Evolutionary conservation across 2,329 filamentous ascomycete genomes (phyloP), one percentile per base, ranked within the genome.

Genomic region (Macroventuria anomochaeta): DNA sequence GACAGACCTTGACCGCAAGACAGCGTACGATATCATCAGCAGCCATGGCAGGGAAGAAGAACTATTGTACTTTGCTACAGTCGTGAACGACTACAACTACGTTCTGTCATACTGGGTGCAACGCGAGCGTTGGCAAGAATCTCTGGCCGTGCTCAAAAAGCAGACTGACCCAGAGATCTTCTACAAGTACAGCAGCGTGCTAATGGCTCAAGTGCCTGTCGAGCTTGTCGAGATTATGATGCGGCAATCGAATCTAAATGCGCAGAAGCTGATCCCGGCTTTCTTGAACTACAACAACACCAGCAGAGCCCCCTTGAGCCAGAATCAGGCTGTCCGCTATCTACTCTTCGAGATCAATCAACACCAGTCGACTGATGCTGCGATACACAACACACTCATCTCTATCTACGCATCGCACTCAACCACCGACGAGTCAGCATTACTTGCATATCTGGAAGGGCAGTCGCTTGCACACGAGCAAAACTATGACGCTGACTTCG

Each of bases 21-120:
- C 93, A 1, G 90, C 90, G 0, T 99, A 99, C 76, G 93, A 97
- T 70, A 88, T 97, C 54, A 93, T 97, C 68, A 93, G 91, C 75
- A 96, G 92, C 64, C 95, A 99, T 71, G 95, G 93, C 13, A 85
- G 95, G 52, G 95, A 99, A 76, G 88, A 93, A 63, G 95, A 99
- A 73, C 80, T 99, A 2, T 81, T 99, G 0, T 95, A 88, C 76
- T 99, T 93, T 76, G 95, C 95, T 17, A 95, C 89, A 53, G 86
- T 89, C 6, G 83, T 96, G 39, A 89, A 93, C 65, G 95, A 99
- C 74, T 92, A 95, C 77, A 91, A 96, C 72, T 99, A 96, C 69
- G 92, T 97, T 18, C 80, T 99, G 12, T 90, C 91, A 8, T 99
- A 99, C 75, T 99, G 95, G 95, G 89, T 97, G 15, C 95, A 97